Evolutionary conservation across 257 asterid species (phyloP), one percentile per base, ranked within the genome.

Genomic region (Petrea volubilis): DNA sequence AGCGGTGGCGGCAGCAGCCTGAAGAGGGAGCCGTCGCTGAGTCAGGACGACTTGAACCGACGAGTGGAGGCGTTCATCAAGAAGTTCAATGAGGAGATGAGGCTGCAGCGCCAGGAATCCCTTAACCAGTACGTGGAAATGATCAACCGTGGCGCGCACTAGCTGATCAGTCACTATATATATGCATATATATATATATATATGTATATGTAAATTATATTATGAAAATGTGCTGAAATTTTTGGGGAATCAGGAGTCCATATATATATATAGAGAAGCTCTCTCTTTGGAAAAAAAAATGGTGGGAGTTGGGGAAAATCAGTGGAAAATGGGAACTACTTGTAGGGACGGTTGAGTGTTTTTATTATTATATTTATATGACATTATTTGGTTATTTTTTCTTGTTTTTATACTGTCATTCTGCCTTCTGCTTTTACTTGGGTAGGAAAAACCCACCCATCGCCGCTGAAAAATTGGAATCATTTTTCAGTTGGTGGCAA

Each of bases 41-140:
- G 93, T 66, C 90, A 86, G 65, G 97, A 91, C 34, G 97, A 91
- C 75, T 74, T 91, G 61, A 85, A 87, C 75, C 40, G 80, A 60
- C 79, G 97, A 25, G 96, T 91, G 6, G 97, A 91, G 74, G 97
- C 95, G 7, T 91, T 91, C 65, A 89, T 91, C 50, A 91, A 79
- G 72, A 91, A 89, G 86, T 88, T 91, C 71, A 91, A 91, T 20
- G 88, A 91, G 61, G 97, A 91, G 5, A 91, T 91, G 95, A 82
- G 97, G 80, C 73, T 88, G 50, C 96, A 91, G 55, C 78, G 96
- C 40, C 97, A 91, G 62, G 88, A 91, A 63, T 88, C 96, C 0
- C 71, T 91, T 61, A 87, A 82, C 49, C 89, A 91, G 60, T 87
- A 91, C 33, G 58, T 5, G 51, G 77, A 89, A 41, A 85, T 87